Conservation (phyloP, 495 filamentous ascomycete genomes). For the Penicillium pancosmium region DNA sequence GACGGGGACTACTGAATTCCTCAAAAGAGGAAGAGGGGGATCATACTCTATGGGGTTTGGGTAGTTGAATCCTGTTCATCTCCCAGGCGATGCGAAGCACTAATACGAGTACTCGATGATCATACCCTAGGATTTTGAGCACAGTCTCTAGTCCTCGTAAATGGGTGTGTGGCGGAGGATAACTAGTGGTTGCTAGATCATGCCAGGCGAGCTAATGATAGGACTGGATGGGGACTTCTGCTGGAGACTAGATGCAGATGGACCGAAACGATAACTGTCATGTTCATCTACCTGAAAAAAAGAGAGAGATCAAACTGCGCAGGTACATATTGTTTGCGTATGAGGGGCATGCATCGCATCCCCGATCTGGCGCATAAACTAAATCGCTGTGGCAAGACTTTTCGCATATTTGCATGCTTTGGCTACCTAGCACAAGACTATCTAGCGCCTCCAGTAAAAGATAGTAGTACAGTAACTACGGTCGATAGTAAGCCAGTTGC, state of each 20-base stretch:
- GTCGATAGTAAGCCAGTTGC: slow-evolving; percentile 1
- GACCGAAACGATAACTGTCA: slow-evolving; percentile 3
- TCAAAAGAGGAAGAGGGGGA: neutral
- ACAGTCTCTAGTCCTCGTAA: neutral
- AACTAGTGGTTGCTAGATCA: slow-evolving; percentile 1
- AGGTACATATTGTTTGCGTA: slow-evolving; percentile 18
- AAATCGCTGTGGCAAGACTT: slow-evolving; percentile 3
- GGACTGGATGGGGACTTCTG: neutral
- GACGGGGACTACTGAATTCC: neutral
- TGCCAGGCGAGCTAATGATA: neutral
- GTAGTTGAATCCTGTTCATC: neutral
- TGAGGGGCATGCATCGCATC: slow-evolving; percentile 10
- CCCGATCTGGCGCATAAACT: slow-evolving; percentile 3
- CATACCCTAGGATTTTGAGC: neutral
- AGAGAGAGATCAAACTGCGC: slow-evolving; percentile 15
- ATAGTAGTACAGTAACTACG: neutral
- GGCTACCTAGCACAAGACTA: neutral
- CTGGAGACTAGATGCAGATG: neutral
- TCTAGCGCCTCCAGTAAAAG: neutral
- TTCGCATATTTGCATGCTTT: neutral
- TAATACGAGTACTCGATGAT: neutral
- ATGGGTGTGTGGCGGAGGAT: neutral
- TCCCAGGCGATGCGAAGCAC: neutral
- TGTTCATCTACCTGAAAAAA: slow-evolving; percentile 6
- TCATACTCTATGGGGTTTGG: neutral